Evolutionary conservation across 352 stramenopile genomes (phyloP).

Genomic region (Phytophthora tentaculata): DNA sequence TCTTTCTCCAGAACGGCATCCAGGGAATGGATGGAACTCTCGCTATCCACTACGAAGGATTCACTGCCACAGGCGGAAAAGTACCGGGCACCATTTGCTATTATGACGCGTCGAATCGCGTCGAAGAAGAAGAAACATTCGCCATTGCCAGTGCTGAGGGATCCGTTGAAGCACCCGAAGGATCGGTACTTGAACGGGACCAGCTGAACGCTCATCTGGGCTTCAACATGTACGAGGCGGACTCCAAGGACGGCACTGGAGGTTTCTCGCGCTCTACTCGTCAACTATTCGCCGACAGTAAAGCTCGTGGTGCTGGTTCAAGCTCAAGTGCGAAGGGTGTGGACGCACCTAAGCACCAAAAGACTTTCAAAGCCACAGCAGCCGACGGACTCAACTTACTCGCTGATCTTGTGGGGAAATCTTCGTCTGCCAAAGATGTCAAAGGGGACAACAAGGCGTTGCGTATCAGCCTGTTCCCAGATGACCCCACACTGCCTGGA

Average conservation of each 20-base stretch:
- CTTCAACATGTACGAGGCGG: conserved; percentile 88
- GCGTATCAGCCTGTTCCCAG: conserved; percentile 83
- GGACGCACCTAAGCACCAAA: conserved; percentile 48
- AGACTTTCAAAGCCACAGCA: conserved; percentile 81
- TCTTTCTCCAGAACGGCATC: conserved; percentile 91
- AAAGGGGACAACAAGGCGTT: conserved; percentile 66
- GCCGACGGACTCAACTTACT: conserved; percentile 87
- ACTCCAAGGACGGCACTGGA: conserved; percentile 54
- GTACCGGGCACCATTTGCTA: conserved; percentile 76
- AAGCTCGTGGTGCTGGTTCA: conserved; percentile 35
- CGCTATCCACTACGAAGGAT: conserved; percentile 75
- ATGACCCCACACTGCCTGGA: conserved; percentile 47
- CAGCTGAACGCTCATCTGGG: conserved; percentile 66
- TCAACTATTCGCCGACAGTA: conserved; percentile 70
- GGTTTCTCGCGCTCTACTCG: conserved; percentile 50
- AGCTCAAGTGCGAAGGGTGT: conserved; percentile 31
- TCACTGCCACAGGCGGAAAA: conserved; percentile 67
- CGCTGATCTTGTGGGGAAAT: conserved; percentile 77
- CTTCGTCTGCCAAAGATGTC: conserved; percentile 50
- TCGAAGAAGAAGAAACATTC: conserved; percentile 78
- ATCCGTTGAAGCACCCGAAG: conserved; percentile 54
- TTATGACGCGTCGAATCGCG: conserved; percentile 63
- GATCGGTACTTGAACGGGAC: conserved; percentile 62
- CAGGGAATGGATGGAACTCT: conserved; percentile 87
- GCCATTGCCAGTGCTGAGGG: conserved; percentile 58